These are phyloP conservation scores for Cladosporium sp. DNA, from an alignment of 2,329 filamentous ascomycete genomes.

Conservation along the genomic window DNA sequence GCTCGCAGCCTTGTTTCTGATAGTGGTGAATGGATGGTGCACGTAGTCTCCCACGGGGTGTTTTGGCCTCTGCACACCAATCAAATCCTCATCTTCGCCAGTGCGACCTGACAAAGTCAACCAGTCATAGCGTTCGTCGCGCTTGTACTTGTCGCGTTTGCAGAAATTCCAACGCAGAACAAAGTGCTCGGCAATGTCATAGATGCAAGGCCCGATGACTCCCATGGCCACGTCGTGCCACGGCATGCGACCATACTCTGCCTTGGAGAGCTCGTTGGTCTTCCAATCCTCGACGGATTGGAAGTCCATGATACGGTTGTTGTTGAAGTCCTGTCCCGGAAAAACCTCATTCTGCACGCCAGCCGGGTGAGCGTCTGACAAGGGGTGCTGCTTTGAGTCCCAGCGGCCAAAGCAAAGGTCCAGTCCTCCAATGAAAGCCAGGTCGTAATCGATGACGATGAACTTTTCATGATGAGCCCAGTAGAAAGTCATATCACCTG, in stretches of 20 bases:
- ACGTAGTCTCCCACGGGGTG: slow-evolving; percentile 86
- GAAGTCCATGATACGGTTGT: slow-evolving; percentile 95
- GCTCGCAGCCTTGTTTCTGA: slow-evolving; percentile 59
- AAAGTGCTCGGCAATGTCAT: slow-evolving; percentile 95
- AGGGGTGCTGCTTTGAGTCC: slow-evolving; percentile 80
- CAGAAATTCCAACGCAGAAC: slow-evolving; percentile 93
- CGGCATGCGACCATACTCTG: slow-evolving; percentile 90
- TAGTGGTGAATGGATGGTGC: slow-evolving; percentile 68
- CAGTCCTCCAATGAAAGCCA: slow-evolving; percentile 90
- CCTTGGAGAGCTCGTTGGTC: slow-evolving; percentile 85
- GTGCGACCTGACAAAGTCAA: slow-evolving; percentile 71
- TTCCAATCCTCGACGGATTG: slow-evolving; percentile 89
- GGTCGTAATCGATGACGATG: slow-evolving; percentile 84
- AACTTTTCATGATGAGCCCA: slow-evolving; percentile 99
- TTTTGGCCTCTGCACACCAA: slow-evolving; percentile 83
- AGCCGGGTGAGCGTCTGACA: slow-evolving; percentile 83
- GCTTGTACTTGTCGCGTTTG: slow-evolving; percentile 97
- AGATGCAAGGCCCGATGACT: slow-evolving; percentile 81
- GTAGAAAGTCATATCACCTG: slow-evolving; percentile 93
- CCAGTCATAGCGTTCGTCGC: slow-evolving; percentile 80
- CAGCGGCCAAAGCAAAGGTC: slow-evolving; percentile 95
- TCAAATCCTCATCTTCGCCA: slow-evolving; percentile 75
- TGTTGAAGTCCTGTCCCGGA: slow-evolving; percentile 97
- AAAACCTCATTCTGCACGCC: slow-evolving; percentile 80
- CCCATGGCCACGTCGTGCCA: slow-evolving; percentile 98